phyloP scores from a whole-genome alignment of 2,329 filamentous ascomycete genomes.

The Aspergillus neoniger region DNA sequence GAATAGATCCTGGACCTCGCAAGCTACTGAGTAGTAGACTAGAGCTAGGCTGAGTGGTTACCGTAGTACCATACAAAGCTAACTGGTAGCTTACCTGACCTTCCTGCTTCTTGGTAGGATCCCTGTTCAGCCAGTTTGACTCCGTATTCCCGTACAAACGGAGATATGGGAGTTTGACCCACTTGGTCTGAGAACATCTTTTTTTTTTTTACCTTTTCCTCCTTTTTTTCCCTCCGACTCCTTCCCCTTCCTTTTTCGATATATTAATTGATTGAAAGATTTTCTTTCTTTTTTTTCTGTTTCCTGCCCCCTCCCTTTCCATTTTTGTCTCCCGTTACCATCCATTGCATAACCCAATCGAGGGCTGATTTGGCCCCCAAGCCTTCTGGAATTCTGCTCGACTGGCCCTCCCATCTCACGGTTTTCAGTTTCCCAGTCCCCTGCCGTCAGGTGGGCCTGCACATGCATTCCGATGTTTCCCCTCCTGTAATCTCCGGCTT shows the following conservation, averaged over 20 bases:
- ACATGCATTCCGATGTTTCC: constrained; percentile 21
- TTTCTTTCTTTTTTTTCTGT: not conserved
- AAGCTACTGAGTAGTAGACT: not conserved
- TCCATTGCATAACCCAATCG: not conserved
- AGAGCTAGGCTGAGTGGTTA: not conserved
- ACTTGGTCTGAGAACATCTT: constrained; percentile 9
- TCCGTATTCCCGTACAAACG: constrained; percentile 9
- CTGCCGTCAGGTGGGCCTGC: constrained; percentile 20
- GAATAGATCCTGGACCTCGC: too few species aligned
- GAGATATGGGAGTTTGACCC: constrained; percentile 13
- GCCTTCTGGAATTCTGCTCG: constrained; percentile 26
- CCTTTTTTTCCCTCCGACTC: not conserved
- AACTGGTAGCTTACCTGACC: constrained; percentile 8
- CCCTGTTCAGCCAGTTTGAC: constrained; percentile 10
- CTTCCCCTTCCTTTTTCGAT: not conserved
- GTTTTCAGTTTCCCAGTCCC: constrained; percentile 5
- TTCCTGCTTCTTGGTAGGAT: constrained; percentile 13
- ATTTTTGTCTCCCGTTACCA: not conserved
- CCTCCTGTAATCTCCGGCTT: constrained; percentile 25
- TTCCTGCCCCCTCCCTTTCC: not conserved
- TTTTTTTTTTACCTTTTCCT: not conserved
- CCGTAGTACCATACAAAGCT: constrained; percentile 1
- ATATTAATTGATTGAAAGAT: not conserved
- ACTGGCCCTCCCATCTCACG: constrained; percentile 9
- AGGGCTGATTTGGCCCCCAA: constrained; percentile 22